phyloP scores from a whole-genome alignment of 805 yeast genomes.

The Phaffomyces antillensis region DNA sequence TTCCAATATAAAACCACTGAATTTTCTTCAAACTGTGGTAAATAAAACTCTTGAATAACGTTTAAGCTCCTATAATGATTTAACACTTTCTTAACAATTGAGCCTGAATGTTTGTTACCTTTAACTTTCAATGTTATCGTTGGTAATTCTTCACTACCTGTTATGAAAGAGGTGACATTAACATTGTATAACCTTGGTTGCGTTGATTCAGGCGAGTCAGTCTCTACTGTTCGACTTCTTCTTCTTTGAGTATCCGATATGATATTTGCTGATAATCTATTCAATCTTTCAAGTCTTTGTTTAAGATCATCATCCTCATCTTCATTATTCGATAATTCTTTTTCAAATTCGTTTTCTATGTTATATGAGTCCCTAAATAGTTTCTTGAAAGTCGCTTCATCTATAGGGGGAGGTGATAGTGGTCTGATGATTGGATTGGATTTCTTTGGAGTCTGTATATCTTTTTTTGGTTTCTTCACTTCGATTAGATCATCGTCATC shows the following conservation, averaged over 20 bases:
- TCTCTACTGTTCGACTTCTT: neutral
- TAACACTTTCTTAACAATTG: conserved; percentile 10
- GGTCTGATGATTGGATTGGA: conserved; percentile 1
- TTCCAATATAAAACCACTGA: conserved; percentile 18
- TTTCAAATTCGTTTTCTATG: neutral
- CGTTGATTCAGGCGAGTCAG: neutral
- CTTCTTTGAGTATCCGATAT: neutral
- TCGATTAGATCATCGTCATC: neutral
- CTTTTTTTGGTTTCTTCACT: neutral
- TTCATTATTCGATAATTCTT: neutral
- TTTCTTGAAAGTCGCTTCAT: conserved; percentile 8
- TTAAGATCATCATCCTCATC: neutral
- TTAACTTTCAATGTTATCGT: conserved; percentile 8
- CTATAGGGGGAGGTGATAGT: conserved; percentile 16
- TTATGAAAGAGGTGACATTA: conserved; percentile 13
- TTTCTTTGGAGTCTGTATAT: neutral
- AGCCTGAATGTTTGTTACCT: conserved; percentile 15
- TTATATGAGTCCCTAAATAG: neutral
- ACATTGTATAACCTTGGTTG: conserved; percentile 6
- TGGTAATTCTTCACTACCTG: conserved; percentile 12
- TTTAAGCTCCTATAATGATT: conserved; percentile 4
- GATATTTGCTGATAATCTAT: neutral
- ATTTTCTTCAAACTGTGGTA: conserved; percentile 7
- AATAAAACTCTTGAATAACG: neutral
- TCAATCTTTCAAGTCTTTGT: neutral